Percentiles rank a stretch among this genome's conserved stretches.
Evolutionary conservation across 2,329 filamentous ascomycete genomes (phyloP).

Genomic region (Trichophyton rubrum): DNA sequence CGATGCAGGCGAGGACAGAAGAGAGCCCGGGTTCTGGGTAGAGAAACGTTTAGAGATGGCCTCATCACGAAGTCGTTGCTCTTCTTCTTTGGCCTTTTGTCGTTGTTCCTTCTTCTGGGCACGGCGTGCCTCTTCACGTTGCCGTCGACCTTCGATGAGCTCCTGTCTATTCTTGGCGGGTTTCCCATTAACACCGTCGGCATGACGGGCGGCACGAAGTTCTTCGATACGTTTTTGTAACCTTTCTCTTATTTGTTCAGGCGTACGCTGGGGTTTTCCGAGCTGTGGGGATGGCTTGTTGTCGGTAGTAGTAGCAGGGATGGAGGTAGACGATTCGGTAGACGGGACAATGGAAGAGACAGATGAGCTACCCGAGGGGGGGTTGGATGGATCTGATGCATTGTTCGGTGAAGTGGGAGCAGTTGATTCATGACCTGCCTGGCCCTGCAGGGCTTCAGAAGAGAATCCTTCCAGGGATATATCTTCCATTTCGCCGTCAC

Average conservation of each 20-base stretch:
- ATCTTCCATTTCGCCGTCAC: conserved; percentile 23
- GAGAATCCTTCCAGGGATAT: conserved; percentile 40
- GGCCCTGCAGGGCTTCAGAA: conserved; percentile 26
- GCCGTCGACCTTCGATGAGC: conserved; percentile 75
- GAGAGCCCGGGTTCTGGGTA: conserved; percentile 47
- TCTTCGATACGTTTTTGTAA: conserved; percentile 74
- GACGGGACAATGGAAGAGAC: conserved; percentile 51
- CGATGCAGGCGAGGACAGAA: conserved; percentile 42
- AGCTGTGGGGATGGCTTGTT: conserved; percentile 8
- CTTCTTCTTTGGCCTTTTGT: conserved; percentile 64
- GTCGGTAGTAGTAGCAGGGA: conserved; percentile 12
- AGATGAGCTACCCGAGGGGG: conserved; percentile 49
- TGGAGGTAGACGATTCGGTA: conserved; percentile 16
- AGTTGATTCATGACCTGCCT: conserved; percentile 28
- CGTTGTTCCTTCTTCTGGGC: conserved; percentile 79
- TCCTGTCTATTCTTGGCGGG: conserved; percentile 79
- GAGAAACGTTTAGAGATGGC: conserved; percentile 43
- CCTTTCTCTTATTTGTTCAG: conserved; percentile 62
- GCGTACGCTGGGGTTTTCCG: conserved; percentile 45
- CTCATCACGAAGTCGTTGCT: conserved; percentile 50
- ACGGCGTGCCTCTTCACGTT: conserved; percentile 77
- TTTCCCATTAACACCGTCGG: conserved; percentile 69
- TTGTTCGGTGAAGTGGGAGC: conserved; percentile 35
- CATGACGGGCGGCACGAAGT: conserved; percentile 73
- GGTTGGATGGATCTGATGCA: conserved; percentile 39